phyloP scores from a whole-genome alignment of 2,329 filamentous ascomycete species.

The Cercospora sp. region DNA sequence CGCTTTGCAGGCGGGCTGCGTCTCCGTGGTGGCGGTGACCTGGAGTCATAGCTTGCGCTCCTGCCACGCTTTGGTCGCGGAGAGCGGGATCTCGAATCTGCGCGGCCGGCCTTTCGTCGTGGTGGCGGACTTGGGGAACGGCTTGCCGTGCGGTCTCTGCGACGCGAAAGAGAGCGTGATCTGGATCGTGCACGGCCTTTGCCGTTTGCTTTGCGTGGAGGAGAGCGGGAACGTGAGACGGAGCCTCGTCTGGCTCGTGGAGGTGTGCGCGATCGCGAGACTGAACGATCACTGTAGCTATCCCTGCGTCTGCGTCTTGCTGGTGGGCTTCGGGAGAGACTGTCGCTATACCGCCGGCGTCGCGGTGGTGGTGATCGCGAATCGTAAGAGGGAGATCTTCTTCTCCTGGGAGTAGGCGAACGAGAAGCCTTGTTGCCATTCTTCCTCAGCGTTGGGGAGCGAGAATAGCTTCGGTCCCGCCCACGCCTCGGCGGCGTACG shows the following conservation, averaged over 20 bases:
- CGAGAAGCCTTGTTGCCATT: slow-evolving; percentile 18
- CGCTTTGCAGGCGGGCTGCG: slow-evolving; percentile 28
- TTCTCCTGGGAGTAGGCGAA: slow-evolving; percentile 24
- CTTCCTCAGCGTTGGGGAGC: slow-evolving; percentile 25
- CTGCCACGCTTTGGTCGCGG: slow-evolving; percentile 26
- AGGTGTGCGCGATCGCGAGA: slow-evolving; percentile 35
- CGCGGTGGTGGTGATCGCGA: slow-evolving; percentile 32
- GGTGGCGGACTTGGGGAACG: slow-evolving; percentile 30
- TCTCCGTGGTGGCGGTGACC: slow-evolving; percentile 23
- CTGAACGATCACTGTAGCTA: slow-evolving; percentile 25
- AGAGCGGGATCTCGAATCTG: slow-evolving; percentile 22
- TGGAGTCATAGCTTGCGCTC: slow-evolving; percentile 29
- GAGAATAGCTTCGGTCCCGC: slow-evolving; percentile 22
- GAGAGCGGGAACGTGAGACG: slow-evolving; percentile 34
- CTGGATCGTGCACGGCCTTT: slow-evolving; percentile 1
- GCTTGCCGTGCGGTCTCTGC: slow-evolving; percentile 29
- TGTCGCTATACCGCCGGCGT: slow-evolving; percentile 16
- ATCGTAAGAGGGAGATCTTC: slow-evolving; percentile 27
- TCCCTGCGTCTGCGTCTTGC: slow-evolving; percentile 26
- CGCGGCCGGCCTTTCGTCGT: slow-evolving; percentile 19
- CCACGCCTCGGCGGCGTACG: slow-evolving; percentile 30
- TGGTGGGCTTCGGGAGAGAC: slow-evolving; percentile 26
- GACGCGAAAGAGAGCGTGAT: slow-evolving; percentile 18
- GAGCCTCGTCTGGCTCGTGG: slow-evolving; percentile 30
- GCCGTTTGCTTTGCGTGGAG: slow-evolving; percentile 18